phyloP scores from a whole-genome alignment of 1,284 basidiomycete species.

The Kwoniella shivajii region DNA sequence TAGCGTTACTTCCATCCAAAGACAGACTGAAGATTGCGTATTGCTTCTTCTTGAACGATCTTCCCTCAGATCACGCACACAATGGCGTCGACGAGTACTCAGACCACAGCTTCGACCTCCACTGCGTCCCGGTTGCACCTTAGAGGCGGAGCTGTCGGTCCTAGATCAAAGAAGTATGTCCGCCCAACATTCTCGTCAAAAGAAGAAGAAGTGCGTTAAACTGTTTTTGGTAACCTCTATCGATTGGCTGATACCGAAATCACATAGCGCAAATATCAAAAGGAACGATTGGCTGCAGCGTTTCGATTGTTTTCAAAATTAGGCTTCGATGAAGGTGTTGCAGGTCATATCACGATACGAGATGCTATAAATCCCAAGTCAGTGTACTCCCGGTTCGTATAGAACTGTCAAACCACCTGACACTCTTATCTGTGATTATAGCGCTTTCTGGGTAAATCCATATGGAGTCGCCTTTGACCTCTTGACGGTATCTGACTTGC shows the following conservation, averaged over 20 bases:
- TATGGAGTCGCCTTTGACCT: slow-evolving; percentile 56
- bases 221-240: too few relatives aligned
- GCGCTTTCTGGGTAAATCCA: slow-evolving; percentile 62
- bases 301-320: slow-evolving; percentile 56
- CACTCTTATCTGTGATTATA: not conserved
- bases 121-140: not conserved
- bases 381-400: too few relatives aligned
- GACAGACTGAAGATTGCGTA: too few relatives aligned
- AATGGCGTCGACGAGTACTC: not conserved
- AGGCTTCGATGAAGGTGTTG: slow-evolving; percentile 65
- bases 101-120: not conserved
- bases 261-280: slow-evolving; percentile 57
- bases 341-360: slow-evolving; percentile 67
- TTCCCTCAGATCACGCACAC: not conserved
- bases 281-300: slow-evolving; percentile 58
- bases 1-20: too few relatives aligned
- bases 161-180: slow-evolving; percentile 11
- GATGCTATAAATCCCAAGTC: slow-evolving; percentile 60
- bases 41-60: not conserved
- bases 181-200: slow-evolving; percentile 9
- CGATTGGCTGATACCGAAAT: not conserved
- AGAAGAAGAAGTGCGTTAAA: slow-evolving; percentile 15
- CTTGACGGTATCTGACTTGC: slow-evolving; percentile 58
- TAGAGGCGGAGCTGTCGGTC: not conserved
- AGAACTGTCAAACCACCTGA: too few relatives aligned